These are phyloP conservation scores for Leishmania tropica DNA, from an alignment of 208 protist species.

Conservation along the genomic window DNA sequence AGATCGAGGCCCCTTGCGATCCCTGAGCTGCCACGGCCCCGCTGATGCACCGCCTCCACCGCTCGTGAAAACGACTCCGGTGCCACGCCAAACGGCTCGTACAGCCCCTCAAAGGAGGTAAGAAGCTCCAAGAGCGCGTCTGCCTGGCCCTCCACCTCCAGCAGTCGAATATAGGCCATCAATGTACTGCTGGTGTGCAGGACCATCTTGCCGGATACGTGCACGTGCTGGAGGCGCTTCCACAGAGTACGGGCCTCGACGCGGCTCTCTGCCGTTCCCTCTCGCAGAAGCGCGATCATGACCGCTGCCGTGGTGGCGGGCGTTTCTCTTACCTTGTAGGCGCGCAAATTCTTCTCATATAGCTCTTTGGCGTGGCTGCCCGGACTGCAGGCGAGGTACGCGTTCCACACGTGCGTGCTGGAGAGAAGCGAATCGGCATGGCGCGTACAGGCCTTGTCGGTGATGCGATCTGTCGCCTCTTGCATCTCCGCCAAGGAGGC, in stretches of 20 bases:
- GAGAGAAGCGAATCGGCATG: conserved; percentile 46
- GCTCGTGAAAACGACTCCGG: conserved; percentile 25
- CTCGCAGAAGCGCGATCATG: conserved; percentile 54
- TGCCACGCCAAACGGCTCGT: conserved; percentile 47
- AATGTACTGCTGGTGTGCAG: conserved; percentile 39
- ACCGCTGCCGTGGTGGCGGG: conserved; percentile 53
- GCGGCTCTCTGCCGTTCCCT: conserved; percentile 7
- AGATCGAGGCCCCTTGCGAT: neutral
- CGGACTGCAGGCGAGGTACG: conserved; percentile 55
- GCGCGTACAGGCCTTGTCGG: conserved; percentile 45
- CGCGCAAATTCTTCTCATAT: conserved; percentile 43
- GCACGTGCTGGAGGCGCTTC: conserved; percentile 25
- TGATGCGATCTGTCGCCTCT: conserved; percentile 53
- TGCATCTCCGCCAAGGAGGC: conserved; percentile 50
- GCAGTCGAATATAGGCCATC: conserved; percentile 28
- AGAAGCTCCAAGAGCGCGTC: conserved; percentile 24
- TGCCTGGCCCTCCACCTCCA: conserved; percentile 26
- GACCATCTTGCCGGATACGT: conserved; percentile 17
- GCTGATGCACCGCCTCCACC: too few relatives aligned
- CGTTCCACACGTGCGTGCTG: conserved; percentile 69
- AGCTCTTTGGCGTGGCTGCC: conserved; percentile 59
- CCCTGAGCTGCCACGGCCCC: neutral
- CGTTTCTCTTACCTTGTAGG: conserved; percentile 60
- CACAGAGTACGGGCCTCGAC: conserved; percentile 41
- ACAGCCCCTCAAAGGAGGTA: conserved; percentile 44